Percentiles rank a stretch among this genome's conserved stretches.
Evolutionary conservation across 2,329 filamentous ascomycete genomes (phyloP).

Genomic region (Davidsoniella neocaledoniae): DNA sequence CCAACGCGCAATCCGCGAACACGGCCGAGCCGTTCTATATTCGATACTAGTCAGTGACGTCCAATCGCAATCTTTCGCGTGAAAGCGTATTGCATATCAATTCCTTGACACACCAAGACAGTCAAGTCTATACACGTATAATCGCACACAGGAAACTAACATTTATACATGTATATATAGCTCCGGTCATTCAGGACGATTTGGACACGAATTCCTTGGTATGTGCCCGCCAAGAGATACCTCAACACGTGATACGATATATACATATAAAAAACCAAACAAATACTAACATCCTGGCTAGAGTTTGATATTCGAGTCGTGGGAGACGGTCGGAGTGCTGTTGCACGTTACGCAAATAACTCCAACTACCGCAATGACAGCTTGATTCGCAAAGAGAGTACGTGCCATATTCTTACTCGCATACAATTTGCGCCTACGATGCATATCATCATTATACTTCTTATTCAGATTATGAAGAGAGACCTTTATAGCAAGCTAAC

Average conservation of each 20-base stretch:
- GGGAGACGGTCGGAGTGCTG: slow-evolving; percentile 81
- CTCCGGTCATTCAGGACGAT: slow-evolving; percentile 91
- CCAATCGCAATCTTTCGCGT: no score
- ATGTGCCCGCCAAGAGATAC: slow-evolving; percentile 15
- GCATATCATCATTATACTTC: neutral
- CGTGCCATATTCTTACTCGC: slow-evolving; percentile 20
- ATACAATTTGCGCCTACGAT: neutral
- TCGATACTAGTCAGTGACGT: slow-evolving; percentile 72
- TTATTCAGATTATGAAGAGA: neutral
- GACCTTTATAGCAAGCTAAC: neutral
- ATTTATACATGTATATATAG: slow-evolving; percentile 29
- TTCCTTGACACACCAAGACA: neutral
- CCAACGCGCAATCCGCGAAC: slow-evolving; percentile 1
- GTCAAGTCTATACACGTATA: neutral
- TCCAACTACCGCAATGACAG: slow-evolving; percentile 99
- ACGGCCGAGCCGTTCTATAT: slow-evolving; percentile 69
- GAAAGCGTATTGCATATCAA: no score
- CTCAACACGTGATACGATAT: neutral
- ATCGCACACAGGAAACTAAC: neutral
- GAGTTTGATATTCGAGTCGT: slow-evolving; percentile 94
- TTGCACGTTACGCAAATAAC: slow-evolving; percentile 95
- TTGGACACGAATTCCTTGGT: slow-evolving; percentile 97
- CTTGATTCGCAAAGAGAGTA: slow-evolving; percentile 97
- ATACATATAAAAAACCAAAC: neutral
- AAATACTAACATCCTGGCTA: slow-evolving; percentile 21